These are phyloP conservation scores for Naumovozyma baii DNA, from an alignment of 805 yeast genomes.

Conservation along the genomic window DNA sequence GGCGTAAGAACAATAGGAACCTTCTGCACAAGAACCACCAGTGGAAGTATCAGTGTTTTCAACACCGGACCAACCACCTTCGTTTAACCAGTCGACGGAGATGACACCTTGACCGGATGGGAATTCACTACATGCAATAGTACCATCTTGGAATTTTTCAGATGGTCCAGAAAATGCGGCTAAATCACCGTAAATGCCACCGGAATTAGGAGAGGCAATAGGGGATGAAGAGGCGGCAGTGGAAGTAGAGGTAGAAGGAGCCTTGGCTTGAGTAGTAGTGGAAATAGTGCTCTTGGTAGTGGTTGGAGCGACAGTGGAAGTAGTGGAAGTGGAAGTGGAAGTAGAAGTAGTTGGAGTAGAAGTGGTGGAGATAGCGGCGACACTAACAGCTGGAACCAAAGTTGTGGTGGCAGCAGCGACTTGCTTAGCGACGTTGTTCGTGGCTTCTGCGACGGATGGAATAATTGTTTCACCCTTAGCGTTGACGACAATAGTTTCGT, in stretches of 20 bases:
- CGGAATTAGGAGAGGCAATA: slow-evolving; percentile 26
- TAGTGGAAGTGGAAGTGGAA: slow-evolving; percentile 6
- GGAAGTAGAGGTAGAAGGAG: slow-evolving; percentile 3
- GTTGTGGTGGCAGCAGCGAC: slow-evolving; percentile 1
- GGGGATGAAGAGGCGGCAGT: slow-evolving; percentile 2
- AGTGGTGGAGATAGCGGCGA: slow-evolving; percentile 5
- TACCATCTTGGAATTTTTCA: slow-evolving; percentile 59
- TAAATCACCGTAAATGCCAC: slow-evolving; percentile 50
- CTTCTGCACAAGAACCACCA: slow-evolving; percentile 66
- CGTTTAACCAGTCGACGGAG: slow-evolving; percentile 45
- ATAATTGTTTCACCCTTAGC: not conserved
- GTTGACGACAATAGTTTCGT: slow-evolving; percentile 29
- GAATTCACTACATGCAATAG: slow-evolving; percentile 54
- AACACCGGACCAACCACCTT: slow-evolving; percentile 41
- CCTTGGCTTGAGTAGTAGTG: slow-evolving; percentile 2
- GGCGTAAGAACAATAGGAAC: slow-evolving; percentile 93
- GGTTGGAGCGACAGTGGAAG: slow-evolving; percentile 12
- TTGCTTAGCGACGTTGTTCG: not conserved
- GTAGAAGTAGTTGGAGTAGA: slow-evolving; percentile 4
- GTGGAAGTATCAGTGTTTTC: slow-evolving; percentile 44
- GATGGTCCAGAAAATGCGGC: slow-evolving; percentile 47
- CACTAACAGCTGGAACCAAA: slow-evolving; percentile 1
- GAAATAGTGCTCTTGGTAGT: no score
- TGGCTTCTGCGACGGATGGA: not conserved
- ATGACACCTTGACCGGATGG: slow-evolving; percentile 71